These are phyloP conservation scores for Sporothrix globosa DNA, from an alignment of 2,329 filamentous ascomycete species.

Conservation along the genomic window DNA sequence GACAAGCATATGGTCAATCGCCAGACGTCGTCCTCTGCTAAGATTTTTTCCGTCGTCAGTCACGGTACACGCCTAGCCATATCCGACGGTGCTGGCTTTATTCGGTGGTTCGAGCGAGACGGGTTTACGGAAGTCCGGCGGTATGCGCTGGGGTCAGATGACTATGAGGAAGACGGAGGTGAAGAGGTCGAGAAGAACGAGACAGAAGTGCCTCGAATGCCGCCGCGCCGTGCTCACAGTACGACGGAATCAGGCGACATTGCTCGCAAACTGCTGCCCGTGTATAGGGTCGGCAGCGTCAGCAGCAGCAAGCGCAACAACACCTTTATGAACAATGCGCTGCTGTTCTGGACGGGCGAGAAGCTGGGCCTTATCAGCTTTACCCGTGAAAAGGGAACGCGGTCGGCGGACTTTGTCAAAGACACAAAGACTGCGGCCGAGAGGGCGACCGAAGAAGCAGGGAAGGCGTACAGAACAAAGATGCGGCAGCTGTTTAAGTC, in stretches of 20 bases:
- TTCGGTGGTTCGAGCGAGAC: constrained; percentile 92
- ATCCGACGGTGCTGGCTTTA: constrained; percentile 78
- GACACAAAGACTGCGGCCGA: constrained; percentile 51
- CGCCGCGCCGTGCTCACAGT: constrained; percentile 27
- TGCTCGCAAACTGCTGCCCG: constrained; percentile 76
- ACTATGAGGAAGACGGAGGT: constrained; percentile 49
- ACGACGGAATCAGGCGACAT: constrained; percentile 65
- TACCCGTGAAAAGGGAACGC: constrained; percentile 55
- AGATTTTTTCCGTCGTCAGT: constrained; percentile 76
- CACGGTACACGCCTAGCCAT: constrained; percentile 83
- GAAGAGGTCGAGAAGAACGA: constrained; percentile 33
- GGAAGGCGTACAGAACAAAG: constrained; percentile 64
- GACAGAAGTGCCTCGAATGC: constrained; percentile 9
- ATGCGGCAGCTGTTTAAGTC: constrained; percentile 80
- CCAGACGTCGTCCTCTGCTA: constrained; percentile 78
- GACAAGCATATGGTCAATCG: constrained; percentile 69
- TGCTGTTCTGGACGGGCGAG: constrained; percentile 88
- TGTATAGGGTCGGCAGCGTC: constrained; percentile 43
- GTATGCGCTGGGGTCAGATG: constrained; percentile 53
- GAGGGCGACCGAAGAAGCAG: constrained; percentile 56
- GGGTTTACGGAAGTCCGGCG: constrained; percentile 64
- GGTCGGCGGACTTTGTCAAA: constrained; percentile 56
- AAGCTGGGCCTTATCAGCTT: constrained; percentile 74
- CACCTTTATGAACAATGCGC: constrained; percentile 61
- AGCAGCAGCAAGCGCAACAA: constrained; percentile 31